phyloP scores from a whole-genome alignment of 2,329 filamentous ascomycete species.

The Sporothrix globosa region DNA sequence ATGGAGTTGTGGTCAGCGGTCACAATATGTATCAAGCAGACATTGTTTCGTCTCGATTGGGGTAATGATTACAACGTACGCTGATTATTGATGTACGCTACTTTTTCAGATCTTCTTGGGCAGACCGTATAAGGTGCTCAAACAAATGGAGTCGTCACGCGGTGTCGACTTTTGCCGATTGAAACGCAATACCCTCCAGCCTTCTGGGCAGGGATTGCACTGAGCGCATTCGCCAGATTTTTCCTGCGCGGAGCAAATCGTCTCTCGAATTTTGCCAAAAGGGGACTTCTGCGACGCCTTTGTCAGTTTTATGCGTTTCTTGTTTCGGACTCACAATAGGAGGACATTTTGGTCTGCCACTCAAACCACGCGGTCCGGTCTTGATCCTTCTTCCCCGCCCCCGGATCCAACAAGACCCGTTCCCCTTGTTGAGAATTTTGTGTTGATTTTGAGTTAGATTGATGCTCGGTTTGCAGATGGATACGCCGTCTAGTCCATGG shows the following conservation, averaged over 20 bases:
- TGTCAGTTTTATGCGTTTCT: conserved; percentile 26
- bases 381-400: neutral
- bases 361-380: neutral
- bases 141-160: neutral
- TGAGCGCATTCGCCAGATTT: neutral
- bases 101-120: neutral
- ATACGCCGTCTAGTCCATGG: neutral
- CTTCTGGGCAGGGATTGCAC: conserved; percentile 12
- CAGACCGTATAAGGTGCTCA: too few species aligned
- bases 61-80: too few species aligned
- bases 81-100: too few species aligned
- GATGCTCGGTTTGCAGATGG: conserved; percentile 16
- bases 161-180: conserved; percentile 23
- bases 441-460: conserved; percentile 18
- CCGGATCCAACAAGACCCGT: conserved; percentile 6
- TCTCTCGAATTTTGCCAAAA: conserved; percentile 27
- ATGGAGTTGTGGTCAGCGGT: neutral
- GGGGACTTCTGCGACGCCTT: conserved; percentile 21
- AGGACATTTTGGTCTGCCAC: neutral
- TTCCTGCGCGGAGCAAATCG: neutral
- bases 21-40: neutral
- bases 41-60: neutral
- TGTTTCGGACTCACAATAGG: conserved; percentile 2
- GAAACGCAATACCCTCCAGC: conserved; percentile 10
- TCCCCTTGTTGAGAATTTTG: neutral